A percentile compares a stretch with the other conserved stretches of the same genome.
Conservation (phyloP, 2,329 filamentous ascomycete genomes). For the Seiridium cupressi region DNA sequence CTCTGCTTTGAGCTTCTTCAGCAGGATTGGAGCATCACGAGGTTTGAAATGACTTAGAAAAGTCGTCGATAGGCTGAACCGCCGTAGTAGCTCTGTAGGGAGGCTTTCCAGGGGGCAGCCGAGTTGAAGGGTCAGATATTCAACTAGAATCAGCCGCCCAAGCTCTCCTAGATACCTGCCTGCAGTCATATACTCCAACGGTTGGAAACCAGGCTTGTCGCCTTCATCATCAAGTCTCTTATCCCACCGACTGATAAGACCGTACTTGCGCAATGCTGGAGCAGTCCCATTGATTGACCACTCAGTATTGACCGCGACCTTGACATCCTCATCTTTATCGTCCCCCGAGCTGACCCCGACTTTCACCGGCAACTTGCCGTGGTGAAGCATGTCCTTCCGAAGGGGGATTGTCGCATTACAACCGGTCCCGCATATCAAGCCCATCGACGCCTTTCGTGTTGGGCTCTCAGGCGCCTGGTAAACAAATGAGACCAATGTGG, state of each 20-base stretch:
- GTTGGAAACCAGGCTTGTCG: conserved; percentile 74
- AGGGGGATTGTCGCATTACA: conserved; percentile 80
- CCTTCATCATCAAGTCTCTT: conserved; percentile 62
- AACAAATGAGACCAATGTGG: conserved; percentile 74
- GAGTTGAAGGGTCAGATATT: conserved; percentile 53
- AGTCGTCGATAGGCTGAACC: conserved; percentile 67
- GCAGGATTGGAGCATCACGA: conserved; percentile 38
- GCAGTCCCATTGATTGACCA: conserved; percentile 78
- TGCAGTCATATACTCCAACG: conserved; percentile 81
- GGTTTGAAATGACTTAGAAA: conserved; percentile 72
- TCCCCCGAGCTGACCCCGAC: conserved; percentile 45
- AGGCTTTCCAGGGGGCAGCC: conserved; percentile 41
- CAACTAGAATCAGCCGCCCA: conserved; percentile 66
- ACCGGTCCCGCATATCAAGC: conserved; percentile 78
- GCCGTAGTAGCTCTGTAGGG: conserved; percentile 52
- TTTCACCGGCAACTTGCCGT: conserved; percentile 55
- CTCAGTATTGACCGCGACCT: conserved; percentile 78
- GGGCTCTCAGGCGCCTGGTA: conserved; percentile 64
- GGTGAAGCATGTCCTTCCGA: conserved; percentile 59
- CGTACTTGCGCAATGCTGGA: conserved; percentile 60
- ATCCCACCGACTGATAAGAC: conserved; percentile 72
- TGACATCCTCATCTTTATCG: conserved; percentile 48
- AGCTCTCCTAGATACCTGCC: conserved; percentile 77
- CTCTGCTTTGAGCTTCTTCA: conserved; percentile 46
- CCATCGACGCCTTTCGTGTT: conserved; percentile 70